Evolutionary conservation across 169 alveolate genomes (phyloP).

Genomic region (Plasmodium billcollinsi): DNA sequence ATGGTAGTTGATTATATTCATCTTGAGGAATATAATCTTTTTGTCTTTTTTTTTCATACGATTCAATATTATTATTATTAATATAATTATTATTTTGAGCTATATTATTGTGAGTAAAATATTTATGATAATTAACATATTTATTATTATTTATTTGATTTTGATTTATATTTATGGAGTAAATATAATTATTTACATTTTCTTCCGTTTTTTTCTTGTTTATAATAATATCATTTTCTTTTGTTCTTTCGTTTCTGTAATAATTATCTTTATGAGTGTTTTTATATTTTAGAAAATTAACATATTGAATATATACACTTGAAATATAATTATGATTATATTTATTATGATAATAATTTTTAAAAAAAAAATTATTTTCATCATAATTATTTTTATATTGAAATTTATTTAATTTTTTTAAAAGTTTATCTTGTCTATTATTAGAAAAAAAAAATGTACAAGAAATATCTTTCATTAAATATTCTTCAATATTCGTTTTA

Average conservation of each 20-base stretch:
- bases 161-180: background rate
- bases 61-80: background rate
- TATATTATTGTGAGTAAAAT: background rate
- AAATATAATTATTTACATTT: background rate
- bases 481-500: conserved; percentile 30
- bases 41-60: background rate
- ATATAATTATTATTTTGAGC: background rate
- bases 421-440: conserved; percentile 17
- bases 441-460: conserved; percentile 12
- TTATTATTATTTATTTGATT: background rate
- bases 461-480: conserved; percentile 35
- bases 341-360: conserved; percentile 32
- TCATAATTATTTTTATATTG: background rate
- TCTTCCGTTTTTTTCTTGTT: background rate
- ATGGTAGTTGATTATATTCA: conserved; percentile 5
- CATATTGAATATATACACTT: conserved; percentile 28
- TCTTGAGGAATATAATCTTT: background rate
- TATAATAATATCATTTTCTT: background rate
- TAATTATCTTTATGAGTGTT: background rate
- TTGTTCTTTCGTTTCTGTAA: background rate
- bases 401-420: background rate
- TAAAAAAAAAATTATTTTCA: conserved; percentile 9
- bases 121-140: background rate
- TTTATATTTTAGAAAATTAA: conserved; percentile 1
- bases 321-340: conserved; percentile 8